These are phyloP conservation scores for Candida pseudofarinosa DNA, from an alignment of 805 yeast species.

Conservation along the genomic window DNA sequence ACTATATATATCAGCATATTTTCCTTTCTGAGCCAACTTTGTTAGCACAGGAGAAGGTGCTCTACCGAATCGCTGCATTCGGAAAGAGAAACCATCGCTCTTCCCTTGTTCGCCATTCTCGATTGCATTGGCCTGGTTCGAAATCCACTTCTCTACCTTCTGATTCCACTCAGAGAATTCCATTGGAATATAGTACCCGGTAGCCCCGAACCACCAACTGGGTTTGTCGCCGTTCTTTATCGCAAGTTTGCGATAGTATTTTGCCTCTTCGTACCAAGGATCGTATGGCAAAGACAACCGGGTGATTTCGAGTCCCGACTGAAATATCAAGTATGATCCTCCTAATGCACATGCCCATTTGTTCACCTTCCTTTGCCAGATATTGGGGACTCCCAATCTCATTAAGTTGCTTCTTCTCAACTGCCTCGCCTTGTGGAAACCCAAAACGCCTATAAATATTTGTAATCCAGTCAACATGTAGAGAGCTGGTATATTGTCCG, in stretches of 20 bases:
- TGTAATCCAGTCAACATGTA: conserved; percentile 52
- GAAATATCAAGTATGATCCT: conserved; percentile 49
- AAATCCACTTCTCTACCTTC: conserved; percentile 18
- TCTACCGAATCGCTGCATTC: not conserved
- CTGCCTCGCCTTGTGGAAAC: conserved; percentile 16
- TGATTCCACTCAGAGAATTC: conserved; percentile 30
- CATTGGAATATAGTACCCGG: conserved; percentile 52
- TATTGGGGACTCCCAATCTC: conserved; percentile 10
- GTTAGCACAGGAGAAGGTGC: conserved; percentile 7
- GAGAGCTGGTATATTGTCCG: conserved; percentile 56
- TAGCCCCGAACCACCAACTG: conserved; percentile 67
- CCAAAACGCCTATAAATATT: conserved; percentile 41
- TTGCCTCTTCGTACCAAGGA: conserved; percentile 74
- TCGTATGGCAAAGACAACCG: conserved; percentile 48
- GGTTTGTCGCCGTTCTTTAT: conserved; percentile 44
- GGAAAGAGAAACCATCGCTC: not conserved
- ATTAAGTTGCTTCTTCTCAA: conserved; percentile 11
- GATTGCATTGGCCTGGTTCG: conserved; percentile 10
- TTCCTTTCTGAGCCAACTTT: conserved; percentile 16
- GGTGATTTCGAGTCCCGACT: conserved; percentile 53
- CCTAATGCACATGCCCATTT: conserved; percentile 12
- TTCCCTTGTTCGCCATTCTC: conserved; percentile 3
- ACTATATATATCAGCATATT: conserved; percentile 26
- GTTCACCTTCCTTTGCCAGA: conserved; percentile 8
- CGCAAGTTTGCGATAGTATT: conserved; percentile 48